Base-by-base conservation (phyloP, 768 basidiomycete genomes). In the Tricholoma bakamatsutake region DNA sequence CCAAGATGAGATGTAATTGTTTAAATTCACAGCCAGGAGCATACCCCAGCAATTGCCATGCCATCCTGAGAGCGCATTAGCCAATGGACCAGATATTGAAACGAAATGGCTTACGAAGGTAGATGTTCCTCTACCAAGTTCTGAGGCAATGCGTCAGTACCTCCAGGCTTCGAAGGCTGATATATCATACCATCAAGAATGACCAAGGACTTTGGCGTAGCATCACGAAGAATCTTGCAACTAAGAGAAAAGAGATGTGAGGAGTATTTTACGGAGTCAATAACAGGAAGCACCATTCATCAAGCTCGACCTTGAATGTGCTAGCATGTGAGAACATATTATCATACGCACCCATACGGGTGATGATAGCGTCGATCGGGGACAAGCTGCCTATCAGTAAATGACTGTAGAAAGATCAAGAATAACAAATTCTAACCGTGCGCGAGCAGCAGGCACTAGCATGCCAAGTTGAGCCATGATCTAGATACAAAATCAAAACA, bases 271-370 rank as follows among this genome's bases (percentile, higher is more conserved):
- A 27, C 10, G 18, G 8, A 13, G 11, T 37, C 30, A 21, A 13
- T 13, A 12, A 50, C 28, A 39, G 35, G 34, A 18, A 60, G 40
- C 62, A 93, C 93, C 93, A 93, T 81, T 99, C 97, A 67, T 98
- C 97, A 55, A 99, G 76, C 67, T 99, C 97, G 18, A 99, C 97
- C 68, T 98, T 97, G 81, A 98, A 99, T 0, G 96, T 98, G 70
- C 92, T 93, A 1, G 93, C 82, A 62, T 92, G 86, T 2, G 90
- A 87, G 69, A 94, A 95, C 89, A 96, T 93, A 66, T 94, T 94
- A 65, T 98, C 96, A 67, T 98, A 97, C 2, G 97, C 97, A 9
- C 97, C 97, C 97, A 98, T 98, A 24, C 96, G 85, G 2, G 97
- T 98, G 56, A 93, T 80, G 60, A 99, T 97, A 11, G 87, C 76